Base-by-base conservation (phyloP, 352 stramenopile genomes). In the Globisporangium perplexum region DNA sequence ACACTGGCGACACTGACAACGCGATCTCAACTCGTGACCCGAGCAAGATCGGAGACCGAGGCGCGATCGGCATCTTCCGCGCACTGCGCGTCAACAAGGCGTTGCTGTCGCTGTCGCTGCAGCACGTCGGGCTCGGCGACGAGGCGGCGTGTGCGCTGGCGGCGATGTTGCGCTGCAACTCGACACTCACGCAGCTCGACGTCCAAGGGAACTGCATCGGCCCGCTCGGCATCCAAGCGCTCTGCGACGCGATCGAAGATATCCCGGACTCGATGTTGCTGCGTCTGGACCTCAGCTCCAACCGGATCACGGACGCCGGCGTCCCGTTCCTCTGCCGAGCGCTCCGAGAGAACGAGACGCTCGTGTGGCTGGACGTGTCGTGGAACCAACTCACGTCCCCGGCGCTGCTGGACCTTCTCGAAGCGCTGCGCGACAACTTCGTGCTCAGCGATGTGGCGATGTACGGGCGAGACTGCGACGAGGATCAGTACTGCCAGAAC, bases 271-370 rank as follows among this genome's bases (percentile, higher is more conserved):
- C 76, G 7, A 72, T 74, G 39, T 51, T 92, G 14, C 50, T 90
- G 17, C 57, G 71, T 20, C 55, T 90, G 17, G 60, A 92, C 57
- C 57, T 92, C 28, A 72, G 74, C 50, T 57, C 65, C 12, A 92
- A 92, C 44, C 44, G 33, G 2, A 82, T 92, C 31, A 70, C 62
- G 2, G 64, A 81, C 45, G 60, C 47, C 4, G 78, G 77, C 15
- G 61, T 79, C 11, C 33, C 60, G 1, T 56, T 65, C 26, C 53
- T 92, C 14, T 70, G 69, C 8, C 63, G 60, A 23, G 75, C 72
- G 3, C 50, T 92, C 0, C 53, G 67, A 42, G 78, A 89, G 53
- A 92, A 92, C 50, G 82, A 92, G 50, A 89, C 82, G 24, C 59
- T 92, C 14, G 65, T 78, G 45, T 71, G 59, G 38, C 71, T 88